Base-by-base conservation (phyloP, 495 filamentous ascomycete species). In the Cercophora samala region DNA sequence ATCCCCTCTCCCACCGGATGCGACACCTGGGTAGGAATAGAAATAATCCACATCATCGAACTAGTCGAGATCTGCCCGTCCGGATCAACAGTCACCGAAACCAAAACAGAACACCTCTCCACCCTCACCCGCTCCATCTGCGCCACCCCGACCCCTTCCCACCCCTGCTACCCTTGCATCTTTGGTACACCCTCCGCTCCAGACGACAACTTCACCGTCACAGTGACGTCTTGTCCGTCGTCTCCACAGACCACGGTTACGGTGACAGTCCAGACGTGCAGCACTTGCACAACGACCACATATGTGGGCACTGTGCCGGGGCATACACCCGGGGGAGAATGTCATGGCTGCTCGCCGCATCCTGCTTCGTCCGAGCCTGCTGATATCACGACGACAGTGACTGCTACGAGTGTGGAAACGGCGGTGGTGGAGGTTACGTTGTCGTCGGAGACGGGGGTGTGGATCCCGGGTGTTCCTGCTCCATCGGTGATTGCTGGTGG, bases 81-180 rank as follows among this genome's bases (percentile, higher is more conserved):
- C 5, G 74, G 73, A 2, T 68, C 71, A 15, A 73, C 74, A 77
- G 71, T 72, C n/a, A 75, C 71, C 0, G 58, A 67, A 42, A 75
- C 72, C 1, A 22, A 56, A 17, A 75, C 72, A 11, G 52, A 70
- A 29, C 59, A 59, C 53, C 66, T 75, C 13, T 66, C 71, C 53
- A 81, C 79, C 0, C 64, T 74, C 52, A 70, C 72, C 0, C 73
- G 76, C 32, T 75, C 78, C n/a, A 81, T 81, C 61, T 80, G 76
- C 71, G 68, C 77, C 32, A 77, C 76, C 5, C 69, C 72, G 1
- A 73, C 73, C 3, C 66, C 76, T 1, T 72, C 71, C 58, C 69
- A 68, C 32, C 77, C 78, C 9, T 81, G 79, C 65, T 81, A 80
- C 23, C 74, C 75, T 15, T 81, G 79, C 62, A 69, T 74, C 26